Evolutionary conservation across 2,329 filamentous ascomycete genomes (phyloP).

Genomic region (Verticillium nubilum): DNA sequence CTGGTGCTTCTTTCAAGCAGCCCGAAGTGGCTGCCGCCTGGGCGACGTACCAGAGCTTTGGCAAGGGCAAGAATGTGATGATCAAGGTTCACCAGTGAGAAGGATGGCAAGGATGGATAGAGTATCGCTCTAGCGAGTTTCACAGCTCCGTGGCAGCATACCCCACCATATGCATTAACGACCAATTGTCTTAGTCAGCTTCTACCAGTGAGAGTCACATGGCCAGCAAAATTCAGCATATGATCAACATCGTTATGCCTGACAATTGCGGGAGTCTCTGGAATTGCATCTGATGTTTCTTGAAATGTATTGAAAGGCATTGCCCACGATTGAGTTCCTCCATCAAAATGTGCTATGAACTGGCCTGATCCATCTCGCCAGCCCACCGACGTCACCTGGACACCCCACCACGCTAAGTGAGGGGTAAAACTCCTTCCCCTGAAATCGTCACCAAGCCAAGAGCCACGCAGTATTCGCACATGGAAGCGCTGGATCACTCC

Average conservation of each 20-base stretch:
- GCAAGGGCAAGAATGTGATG: conserved; percentile 2
- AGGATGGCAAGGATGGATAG: not conserved
- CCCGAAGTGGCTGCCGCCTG: conserved; percentile 5
- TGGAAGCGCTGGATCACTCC: not conserved
- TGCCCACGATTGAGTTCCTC: not conserved
- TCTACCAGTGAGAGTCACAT: not conserved
- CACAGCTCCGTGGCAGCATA: not conserved
- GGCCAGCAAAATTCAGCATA: not conserved
- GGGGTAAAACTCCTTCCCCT: not conserved
- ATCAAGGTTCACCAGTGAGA: conserved; percentile 1
- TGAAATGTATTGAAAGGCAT: no score
- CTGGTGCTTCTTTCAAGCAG: conserved; percentile 1
- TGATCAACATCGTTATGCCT: not conserved
- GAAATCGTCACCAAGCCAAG: not conserved
- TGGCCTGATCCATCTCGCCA: not conserved
- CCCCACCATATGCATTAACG: not conserved
- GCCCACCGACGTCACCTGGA: not conserved
- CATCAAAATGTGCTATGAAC: not conserved
- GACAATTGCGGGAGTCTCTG: no score
- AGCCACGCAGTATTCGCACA: not conserved
- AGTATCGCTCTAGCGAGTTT: not conserved
- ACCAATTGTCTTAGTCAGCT: not conserved
- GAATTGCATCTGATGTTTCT: no score
- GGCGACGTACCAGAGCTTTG: conserved; percentile 4
- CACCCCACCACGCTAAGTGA: not conserved